Base-by-base conservation (phyloP, 805 yeast species). In the Pichia nanzhaoensis region DNA sequence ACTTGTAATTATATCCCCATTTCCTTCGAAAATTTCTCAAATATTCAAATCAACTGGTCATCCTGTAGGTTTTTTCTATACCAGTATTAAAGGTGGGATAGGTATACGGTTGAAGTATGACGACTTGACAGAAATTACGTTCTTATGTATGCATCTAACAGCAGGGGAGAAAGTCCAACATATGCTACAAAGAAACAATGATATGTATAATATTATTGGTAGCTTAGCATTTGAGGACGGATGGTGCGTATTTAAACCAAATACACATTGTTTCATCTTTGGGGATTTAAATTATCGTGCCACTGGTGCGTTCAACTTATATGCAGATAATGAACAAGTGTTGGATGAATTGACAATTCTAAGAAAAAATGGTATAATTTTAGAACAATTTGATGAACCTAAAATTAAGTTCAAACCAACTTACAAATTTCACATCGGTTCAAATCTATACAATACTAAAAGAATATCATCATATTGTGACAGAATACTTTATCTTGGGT, bases 401-500 rank as follows among this genome's bases (percentile, higher is more conserved):
- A 58, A 65, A n/a, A 71, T 90, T 14, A 54, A 55, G 0, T 90
- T 90, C 59, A 68, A 67, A n/a, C 96, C 95, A 10, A 84, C 95
- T 0, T 90, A 83, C 67, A 90, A 90, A 63, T 85, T 69, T 59
- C 60, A 63, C 41, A 47, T 71, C 1, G 74, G 76, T 28, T 69
- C 80, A 0, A 42, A 51, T 3, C 39, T 65, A 9, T 84, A 77
- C 59, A 75, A 77, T 48, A 35, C 59, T 2, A 80, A 78, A 52
- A 69, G 96, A 45, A 66, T 68, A 1, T 95, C 96, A 0, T 82
- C 95, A 6, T 90, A 95, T 95, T 89, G 96, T 63, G 98, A 90
- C 59, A 65, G 98, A 43, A 75, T 90, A 5, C 59, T 90, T 38
- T 86, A 67, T 55, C 74, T 75, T 45, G 58, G 68, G 1, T 76